phyloP scores from a whole-genome alignment of 2,329 filamentous ascomycete genomes.

The Arthrobotrys sinensis region DNA sequence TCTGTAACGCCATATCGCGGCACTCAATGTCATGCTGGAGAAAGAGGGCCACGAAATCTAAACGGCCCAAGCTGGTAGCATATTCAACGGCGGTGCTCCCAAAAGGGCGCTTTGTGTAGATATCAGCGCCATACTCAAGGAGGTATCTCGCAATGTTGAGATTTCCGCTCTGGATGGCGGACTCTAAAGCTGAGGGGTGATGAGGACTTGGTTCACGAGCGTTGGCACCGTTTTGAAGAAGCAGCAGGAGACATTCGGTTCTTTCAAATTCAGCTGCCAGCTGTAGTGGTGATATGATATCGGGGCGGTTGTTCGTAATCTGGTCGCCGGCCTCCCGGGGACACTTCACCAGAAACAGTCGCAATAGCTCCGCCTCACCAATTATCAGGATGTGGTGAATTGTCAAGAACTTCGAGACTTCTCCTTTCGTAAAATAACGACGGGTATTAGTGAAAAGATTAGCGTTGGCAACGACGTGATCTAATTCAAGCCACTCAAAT shows the following conservation, averaged over 20 bases:
- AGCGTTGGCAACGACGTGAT: too few species aligned
- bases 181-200: not conserved
- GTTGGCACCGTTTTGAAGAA: not conserved
- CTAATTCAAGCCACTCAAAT: too few species aligned
- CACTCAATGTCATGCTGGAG: conserved; percentile 1
- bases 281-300: not conserved
- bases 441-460: too few species aligned
- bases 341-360: not conserved
- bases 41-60: conserved; percentile 8
- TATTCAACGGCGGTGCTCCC: not conserved
- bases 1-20: not conserved
- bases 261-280: not conserved
- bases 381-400: too few species aligned
- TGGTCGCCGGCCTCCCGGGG: not conserved
- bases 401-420: too few species aligned
- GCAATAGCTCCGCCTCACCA: not conserved
- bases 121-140: conserved; percentile 7
- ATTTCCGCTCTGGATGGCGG: not conserved
- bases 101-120: not conserved
- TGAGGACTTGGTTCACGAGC: not conserved
- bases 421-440: too few species aligned
- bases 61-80: not conserved
- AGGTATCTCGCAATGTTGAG: not conserved
- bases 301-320: not conserved
- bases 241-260: not conserved